Evolutionary conservation across 2,329 filamentous ascomycete species (phyloP), one percentile per base, ranked within the genome.

Genomic region (Thielaviopsis cerberus): DNA sequence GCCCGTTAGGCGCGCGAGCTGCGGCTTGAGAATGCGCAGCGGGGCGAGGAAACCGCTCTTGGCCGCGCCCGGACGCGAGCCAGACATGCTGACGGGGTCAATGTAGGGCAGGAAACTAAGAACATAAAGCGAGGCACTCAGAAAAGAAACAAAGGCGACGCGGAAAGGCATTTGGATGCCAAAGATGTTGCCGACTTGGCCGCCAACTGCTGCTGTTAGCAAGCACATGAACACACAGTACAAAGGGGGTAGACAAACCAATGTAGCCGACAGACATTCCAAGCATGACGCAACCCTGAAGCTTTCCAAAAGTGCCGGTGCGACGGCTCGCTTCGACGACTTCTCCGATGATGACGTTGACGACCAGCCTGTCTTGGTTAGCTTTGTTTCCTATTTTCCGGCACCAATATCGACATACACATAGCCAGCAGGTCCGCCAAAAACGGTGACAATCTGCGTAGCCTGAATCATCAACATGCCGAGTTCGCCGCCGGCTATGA

Each of bases 401-500:
- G 20, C 24, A n/a, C 22, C 7, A n/a, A 0, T 1, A 2, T 2
- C 8, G n/a, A 30, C 70, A 62, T 58, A 73, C 69, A 86, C 75
- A 64, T 86, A 87, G 0, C 84, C 84, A 0, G 78, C 77, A 0
- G 83, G 83, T 0, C 84, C 84, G 0, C 84, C 84, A 1, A 87
- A 62, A 17, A 86, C 72, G 0, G 81, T 85, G 57, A 87, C 82
- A 17, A 82, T 69, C 69, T 88, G 84, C 0, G 79, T 83, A 25
- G 69, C 69, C 67, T 88, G 84, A 27, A 87, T 78, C 26, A 86
- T 81, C 15, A 80, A 69, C 63, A 87, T 85, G n/a, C 84, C 84
- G 0, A 70, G 62, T 1, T 70, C 70, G n/a, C 78, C 78, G 1
- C 83, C 83, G 0, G 78, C 71, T 26, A 78, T 68, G 11, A 87